Percentiles rank a stretch among this genome's conserved stretches.
Evolutionary conservation across 225 moss, liverwort and hornwort genomes (phyloP).

Genomic region (Pseudoscleropodium purum): DNA sequence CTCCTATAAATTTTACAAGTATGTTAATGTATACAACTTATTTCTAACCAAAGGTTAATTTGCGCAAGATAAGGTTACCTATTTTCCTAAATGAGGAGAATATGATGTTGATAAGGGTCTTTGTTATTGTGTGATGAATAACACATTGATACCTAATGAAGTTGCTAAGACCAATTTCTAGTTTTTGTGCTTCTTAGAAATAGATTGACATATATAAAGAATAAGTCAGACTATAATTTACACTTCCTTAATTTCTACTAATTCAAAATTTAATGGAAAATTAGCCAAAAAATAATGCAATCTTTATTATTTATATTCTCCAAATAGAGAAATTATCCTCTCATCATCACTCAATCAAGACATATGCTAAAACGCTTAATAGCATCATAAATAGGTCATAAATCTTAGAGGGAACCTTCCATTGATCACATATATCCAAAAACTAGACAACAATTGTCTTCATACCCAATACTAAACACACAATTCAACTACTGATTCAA

Average conservation of each 20-base stretch:
- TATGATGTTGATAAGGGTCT: not conserved
- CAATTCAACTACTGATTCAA: no score
- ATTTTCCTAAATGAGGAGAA: not conserved
- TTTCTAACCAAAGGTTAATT: accelerated
- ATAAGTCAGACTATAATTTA: accelerated
- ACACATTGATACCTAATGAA: not conserved
- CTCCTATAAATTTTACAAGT: no score
- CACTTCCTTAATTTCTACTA: not conserved
- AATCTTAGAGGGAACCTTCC: no score
- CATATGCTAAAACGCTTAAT: no score
- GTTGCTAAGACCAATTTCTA: not conserved
- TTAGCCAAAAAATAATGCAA: not conserved
- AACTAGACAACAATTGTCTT: no score
- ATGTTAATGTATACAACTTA: not conserved
- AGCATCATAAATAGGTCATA: no score
- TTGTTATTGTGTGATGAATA: not conserved
- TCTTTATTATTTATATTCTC: not conserved
- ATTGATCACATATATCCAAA: no score
- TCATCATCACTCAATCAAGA: no score
- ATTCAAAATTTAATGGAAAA: not conserved
- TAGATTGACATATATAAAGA: not conserved
- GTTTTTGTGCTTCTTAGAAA: accelerated
- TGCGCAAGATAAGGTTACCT: accelerated
- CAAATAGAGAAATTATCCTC: not conserved
- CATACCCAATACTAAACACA: no score